These are phyloP conservation scores for Annulohypoxylon maeteangense DNA, from an alignment of 495 filamentous ascomycete species.

Conservation along the genomic window DNA sequence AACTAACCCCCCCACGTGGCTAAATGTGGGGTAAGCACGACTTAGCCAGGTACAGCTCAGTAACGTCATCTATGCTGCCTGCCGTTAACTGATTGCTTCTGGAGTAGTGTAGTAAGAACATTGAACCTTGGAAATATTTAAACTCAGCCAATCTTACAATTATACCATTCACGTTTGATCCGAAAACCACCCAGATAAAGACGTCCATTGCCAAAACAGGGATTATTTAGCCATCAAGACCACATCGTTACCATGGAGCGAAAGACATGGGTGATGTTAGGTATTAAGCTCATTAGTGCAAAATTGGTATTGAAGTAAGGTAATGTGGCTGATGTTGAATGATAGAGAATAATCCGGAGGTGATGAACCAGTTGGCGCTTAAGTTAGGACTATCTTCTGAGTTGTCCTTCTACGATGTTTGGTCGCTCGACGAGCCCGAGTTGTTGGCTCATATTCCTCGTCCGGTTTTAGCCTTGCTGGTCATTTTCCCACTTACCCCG, in stretches of 20 bases:
- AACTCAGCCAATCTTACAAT: too few relatives aligned
- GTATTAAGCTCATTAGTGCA: background rate
- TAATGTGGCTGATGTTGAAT: conserved; percentile 9
- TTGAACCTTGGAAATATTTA: too few relatives aligned
- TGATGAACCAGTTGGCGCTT: conserved; percentile 77
- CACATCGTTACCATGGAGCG: conserved; percentile 13
- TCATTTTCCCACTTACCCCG: conserved; percentile 75
- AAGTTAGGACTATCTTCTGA: conserved; percentile 73
- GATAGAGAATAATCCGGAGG: conserved; percentile 71
- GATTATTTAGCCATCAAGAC: too few relatives aligned
- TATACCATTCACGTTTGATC: too few relatives aligned
- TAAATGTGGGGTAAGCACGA: conserved; percentile 8
- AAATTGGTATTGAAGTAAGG: background rate
- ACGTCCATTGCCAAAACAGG: too few relatives aligned
- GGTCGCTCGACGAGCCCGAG: conserved; percentile 76
- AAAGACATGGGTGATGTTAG: conserved; percentile 29
- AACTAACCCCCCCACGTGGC: conserved; percentile 9
- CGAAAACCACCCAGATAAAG: too few relatives aligned
- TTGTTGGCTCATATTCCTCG: conserved; percentile 78
- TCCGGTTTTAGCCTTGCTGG: conserved; percentile 77
- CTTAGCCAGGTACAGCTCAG: conserved; percentile 3
- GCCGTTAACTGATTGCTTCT: background rate
- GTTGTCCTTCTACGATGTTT: conserved; percentile 84
- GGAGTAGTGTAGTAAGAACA: too few relatives aligned
- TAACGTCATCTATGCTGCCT: conserved; percentile 16